phyloP scores from a whole-genome alignment of 23 red algal species.

The Gracilaria gracilis region DNA sequence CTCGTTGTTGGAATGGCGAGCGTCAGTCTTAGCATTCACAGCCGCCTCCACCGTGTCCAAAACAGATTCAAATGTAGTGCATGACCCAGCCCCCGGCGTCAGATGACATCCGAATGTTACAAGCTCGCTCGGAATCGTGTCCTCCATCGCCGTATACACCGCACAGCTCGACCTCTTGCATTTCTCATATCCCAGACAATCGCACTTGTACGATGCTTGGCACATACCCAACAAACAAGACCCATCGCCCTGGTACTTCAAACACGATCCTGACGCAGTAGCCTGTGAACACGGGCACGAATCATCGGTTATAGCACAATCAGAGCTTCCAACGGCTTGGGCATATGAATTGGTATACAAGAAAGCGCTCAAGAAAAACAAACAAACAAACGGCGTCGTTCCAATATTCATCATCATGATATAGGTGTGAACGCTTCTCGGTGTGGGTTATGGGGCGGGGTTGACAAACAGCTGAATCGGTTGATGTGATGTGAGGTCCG shows the following conservation, averaged over 20 bases:
- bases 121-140: slow-evolving; percentile 32
- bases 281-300: slow-evolving; percentile 13
- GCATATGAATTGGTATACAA: neutral
- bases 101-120: slow-evolving; percentile 44
- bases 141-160: slow-evolving; percentile 25
- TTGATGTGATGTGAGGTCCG: neutral
- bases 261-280: slow-evolving; percentile 9
- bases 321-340: slow-evolving; percentile 1
- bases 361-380: neutral
- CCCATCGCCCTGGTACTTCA: slow-evolving; percentile 36
- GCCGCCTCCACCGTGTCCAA: slow-evolving; percentile 40
- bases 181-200: slow-evolving; percentile 49
- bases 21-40: slow-evolving; percentile 22
- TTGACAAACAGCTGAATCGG: neutral
- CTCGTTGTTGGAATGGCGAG: neutral
- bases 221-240: slow-evolving; percentile 30
- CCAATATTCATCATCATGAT: neutral
- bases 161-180: slow-evolving; percentile 36
- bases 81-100: slow-evolving; percentile 14
- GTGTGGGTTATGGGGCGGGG: neutral
- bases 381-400: neutral
- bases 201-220: slow-evolving; percentile 33
- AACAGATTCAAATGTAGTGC: slow-evolving; percentile 29
- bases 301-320: slow-evolving; percentile 22
- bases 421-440: neutral